Percentiles rank a stretch among this genome's conserved stretches.
phyloP scores from a whole-genome alignment of 1,284 basidiomycete genomes.

The Tilletia setariae region DNA sequence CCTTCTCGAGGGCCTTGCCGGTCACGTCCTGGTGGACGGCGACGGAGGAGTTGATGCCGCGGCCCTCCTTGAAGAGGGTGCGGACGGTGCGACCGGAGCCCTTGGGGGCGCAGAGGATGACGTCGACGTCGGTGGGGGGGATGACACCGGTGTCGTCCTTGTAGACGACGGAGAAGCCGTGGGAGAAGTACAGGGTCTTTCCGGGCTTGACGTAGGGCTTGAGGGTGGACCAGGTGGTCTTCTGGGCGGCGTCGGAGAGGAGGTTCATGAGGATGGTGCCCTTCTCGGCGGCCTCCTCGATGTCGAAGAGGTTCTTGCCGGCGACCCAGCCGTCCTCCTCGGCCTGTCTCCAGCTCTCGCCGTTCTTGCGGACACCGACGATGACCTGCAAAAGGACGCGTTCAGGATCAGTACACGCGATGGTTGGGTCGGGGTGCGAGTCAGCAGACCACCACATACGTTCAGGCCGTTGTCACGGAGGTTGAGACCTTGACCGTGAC shows the following conservation, averaged over 20 bases:
- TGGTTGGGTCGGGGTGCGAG: neutral
- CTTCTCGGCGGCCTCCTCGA: constrained; percentile 91
- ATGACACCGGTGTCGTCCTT: constrained; percentile 94
- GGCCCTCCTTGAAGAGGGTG: constrained; percentile 98
- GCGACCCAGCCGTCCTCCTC: constrained; percentile 97
- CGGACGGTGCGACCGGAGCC: constrained; percentile 98
- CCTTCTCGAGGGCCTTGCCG: constrained; percentile 96
- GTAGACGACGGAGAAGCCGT: constrained; percentile 99
- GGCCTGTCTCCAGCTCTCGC: constrained; percentile 94
- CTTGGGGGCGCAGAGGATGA: constrained; percentile 98
- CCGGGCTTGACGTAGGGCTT: constrained; percentile 89
- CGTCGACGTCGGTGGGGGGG: constrained; percentile 89
- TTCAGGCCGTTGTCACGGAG: constrained; percentile 98
- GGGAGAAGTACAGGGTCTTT: constrained; percentile 88
- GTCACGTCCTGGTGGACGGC: constrained; percentile 89
- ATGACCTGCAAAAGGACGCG: constrained; percentile 58
- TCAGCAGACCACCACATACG: constrained; percentile 58
- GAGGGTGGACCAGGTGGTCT: constrained; percentile 83
- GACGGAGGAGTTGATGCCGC: constrained; percentile 87
- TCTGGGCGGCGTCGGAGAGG: constrained; percentile 96
- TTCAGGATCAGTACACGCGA: neutral
- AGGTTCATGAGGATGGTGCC: constrained; percentile 99
- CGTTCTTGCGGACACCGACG: constrained; percentile 94
- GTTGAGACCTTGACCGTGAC: constrained; percentile 93
- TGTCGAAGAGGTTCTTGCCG: constrained; percentile 95